These are phyloP conservation scores for Elaeagnus macrophylla DNA, from an alignment of 306 rosid species.

Conservation along the genomic window DNA sequence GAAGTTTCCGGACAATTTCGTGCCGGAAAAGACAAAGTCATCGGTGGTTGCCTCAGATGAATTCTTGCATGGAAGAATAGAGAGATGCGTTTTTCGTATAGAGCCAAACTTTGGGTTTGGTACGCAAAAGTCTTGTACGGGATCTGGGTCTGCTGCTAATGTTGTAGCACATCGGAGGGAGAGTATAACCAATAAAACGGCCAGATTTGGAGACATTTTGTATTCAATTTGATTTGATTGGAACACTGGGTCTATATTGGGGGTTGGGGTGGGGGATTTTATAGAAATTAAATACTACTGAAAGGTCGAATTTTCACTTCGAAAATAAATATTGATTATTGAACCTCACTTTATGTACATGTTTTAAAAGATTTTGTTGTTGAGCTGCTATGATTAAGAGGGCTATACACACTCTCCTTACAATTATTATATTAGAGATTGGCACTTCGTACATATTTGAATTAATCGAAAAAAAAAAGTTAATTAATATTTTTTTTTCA, in stretches of 20 bases:
- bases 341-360: too few species aligned
- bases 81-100: conserved; percentile 23
- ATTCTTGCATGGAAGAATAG: conserved; percentile 63
- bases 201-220: conserved; percentile 36
- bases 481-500: too few species aligned
- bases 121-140: conserved; percentile 85
- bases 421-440: too few species aligned
- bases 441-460: too few species aligned
- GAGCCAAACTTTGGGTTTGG: conserved; percentile 43
- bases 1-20: conserved; percentile 51
- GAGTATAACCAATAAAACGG: conserved; percentile 22
- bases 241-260: neutral
- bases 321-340: too few species aligned
- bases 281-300: conserved; percentile 25
- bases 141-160: conserved; percentile 83
- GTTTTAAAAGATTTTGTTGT: too few species aligned
- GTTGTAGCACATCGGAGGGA: conserved; percentile 21
- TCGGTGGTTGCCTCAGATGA: conserved; percentile 51
- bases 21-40: conserved; percentile 61
- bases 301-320: neutral
- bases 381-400: too few species aligned
- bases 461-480: too few species aligned
- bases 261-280: conserved; percentile 29
- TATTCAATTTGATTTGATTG: neutral
- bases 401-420: too few species aligned